Evolutionary conservation across 306 rosid genomes (phyloP).

Genomic region (Rosa rugosa): DNA sequence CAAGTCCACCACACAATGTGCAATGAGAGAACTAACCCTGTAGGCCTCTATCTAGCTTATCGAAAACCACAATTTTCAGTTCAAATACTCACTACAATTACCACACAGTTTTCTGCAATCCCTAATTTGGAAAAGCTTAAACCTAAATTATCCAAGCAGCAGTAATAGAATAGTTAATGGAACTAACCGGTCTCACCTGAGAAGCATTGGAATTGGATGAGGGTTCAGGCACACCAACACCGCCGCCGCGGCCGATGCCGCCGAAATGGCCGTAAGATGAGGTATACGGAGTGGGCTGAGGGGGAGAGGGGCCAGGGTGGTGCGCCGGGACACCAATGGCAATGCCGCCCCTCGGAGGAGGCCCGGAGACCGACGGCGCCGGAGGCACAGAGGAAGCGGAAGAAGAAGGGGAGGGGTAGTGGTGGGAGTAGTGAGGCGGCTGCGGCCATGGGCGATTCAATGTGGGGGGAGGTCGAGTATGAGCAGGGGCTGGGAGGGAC

Average conservation of each 20-base stretch:
- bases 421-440: constrained; percentile 51
- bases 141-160: neutral
- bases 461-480: constrained; percentile 52
- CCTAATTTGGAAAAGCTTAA: neutral
- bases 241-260: constrained; percentile 64
- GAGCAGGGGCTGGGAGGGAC: constrained; percentile 39
- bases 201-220: constrained; percentile 50
- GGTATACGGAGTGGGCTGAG: constrained; percentile 49
- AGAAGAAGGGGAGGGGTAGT: constrained; percentile 46
- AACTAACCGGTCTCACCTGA: constrained; percentile 42
- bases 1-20: constrained; percentile 20
- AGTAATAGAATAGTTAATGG: neutral
- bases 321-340: constrained; percentile 84
- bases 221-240: constrained; percentile 47
- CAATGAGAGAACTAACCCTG: neutral
- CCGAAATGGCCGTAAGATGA: constrained; percentile 84
- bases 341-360: constrained; percentile 56
- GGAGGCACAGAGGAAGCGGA: constrained; percentile 42
- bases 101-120: neutral
- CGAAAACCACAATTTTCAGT: neutral
- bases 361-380: constrained; percentile 38
- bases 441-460: constrained; percentile 53
- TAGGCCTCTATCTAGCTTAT: neutral
- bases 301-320: constrained; percentile 44
- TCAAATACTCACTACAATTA: neutral